Percentiles rank a stretch among this genome's conserved stretches.
phyloP scores from a whole-genome alignment of 108 stramenopile genomes.

The Fistulifera pelliculosa region DNA sequence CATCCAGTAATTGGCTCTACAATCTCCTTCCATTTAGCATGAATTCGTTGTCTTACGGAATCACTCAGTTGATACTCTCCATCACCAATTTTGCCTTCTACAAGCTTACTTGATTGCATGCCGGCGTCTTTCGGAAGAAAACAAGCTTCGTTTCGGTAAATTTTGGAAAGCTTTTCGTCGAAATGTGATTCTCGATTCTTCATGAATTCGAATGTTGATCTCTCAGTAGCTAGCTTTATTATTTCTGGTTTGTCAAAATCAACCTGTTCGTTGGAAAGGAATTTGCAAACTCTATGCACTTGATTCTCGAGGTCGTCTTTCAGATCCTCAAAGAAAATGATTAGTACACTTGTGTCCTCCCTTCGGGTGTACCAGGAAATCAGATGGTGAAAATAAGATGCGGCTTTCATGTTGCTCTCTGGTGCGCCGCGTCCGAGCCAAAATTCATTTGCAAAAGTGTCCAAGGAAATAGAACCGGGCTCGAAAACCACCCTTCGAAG shows the following conservation, averaged over 20 bases:
- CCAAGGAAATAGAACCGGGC: slow-evolving; percentile 20
- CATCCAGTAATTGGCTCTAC: slow-evolving; percentile 31
- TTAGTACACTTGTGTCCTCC: slow-evolving; percentile 25
- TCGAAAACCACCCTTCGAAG: slow-evolving; percentile 51
- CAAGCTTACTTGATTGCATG: slow-evolving; percentile 20
- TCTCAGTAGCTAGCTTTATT: slow-evolving; percentile 5
- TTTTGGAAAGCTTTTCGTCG: slow-evolving; percentile 34
- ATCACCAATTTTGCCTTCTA: slow-evolving; percentile 13
- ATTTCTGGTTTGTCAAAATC: slow-evolving; percentile 9
- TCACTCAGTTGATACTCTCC: slow-evolving; percentile 15
- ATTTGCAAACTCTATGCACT: slow-evolving; percentile 20
- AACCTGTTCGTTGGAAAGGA: slow-evolving; percentile 19
- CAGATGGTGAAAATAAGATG: slow-evolving; percentile 39
- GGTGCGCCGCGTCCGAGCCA: slow-evolving; percentile 36
- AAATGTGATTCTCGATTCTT: slow-evolving; percentile 24
- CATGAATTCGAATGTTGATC: slow-evolving; percentile 32
- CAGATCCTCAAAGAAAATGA: slow-evolving; percentile 38
- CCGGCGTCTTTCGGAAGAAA: slow-evolving; percentile 35
- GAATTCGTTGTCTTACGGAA: slow-evolving; percentile 12
- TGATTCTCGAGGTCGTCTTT: slow-evolving; percentile 22
- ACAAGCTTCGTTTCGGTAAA: slow-evolving; percentile 33
- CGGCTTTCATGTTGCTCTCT: slow-evolving; percentile 27
- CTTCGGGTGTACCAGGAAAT: slow-evolving; percentile 30
- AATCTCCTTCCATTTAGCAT: slow-evolving; percentile 30
- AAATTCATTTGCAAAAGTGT: slow-evolving; percentile 39